phyloP scores from a whole-genome alignment of 192 early-diverging fungal species.

The Coemansia biformis region DNA sequence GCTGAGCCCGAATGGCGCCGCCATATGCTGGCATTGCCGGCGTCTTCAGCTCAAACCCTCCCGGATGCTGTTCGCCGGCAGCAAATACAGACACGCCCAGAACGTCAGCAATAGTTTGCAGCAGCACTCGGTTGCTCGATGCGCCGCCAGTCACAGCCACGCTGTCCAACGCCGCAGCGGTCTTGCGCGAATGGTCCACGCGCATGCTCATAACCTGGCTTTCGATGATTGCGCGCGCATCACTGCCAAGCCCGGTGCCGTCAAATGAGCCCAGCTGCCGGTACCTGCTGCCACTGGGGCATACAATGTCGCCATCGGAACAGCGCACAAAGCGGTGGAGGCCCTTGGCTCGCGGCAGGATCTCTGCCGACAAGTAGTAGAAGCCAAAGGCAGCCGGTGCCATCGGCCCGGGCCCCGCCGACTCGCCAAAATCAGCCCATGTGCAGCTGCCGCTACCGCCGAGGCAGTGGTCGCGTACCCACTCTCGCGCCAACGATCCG shows the following conservation, averaged over 20 bases:
- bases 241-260: conserved; percentile 3
- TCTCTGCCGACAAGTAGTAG: conserved; percentile 70
- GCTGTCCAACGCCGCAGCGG: conserved; percentile 4
- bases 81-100: conserved; percentile 63
- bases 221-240: conserved; percentile 67
- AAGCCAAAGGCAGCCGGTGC: conserved; percentile 54
- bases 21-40: conserved; percentile 43
- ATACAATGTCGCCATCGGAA: conserved; percentile 10
- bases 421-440: conserved; percentile 59
- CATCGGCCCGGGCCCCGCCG: conserved; percentile 17
- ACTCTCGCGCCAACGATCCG: conserved; percentile 74
- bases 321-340: conserved; percentile 55
- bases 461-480: conserved; percentile 52
- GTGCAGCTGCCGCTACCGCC: conserved; percentile 45
- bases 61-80: not conserved
- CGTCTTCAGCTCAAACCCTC: conserved; percentile 5
- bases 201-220: conserved; percentile 70
- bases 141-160: conserved; percentile 75
- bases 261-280: conserved; percentile 15
- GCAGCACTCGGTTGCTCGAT: conserved; percentile 53
- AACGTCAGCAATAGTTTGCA: conserved; percentile 63
- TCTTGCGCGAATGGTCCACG: conserved; percentile 40
- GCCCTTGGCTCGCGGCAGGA: conserved; percentile 66
- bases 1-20: conserved; percentile 24
- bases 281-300: conserved; percentile 35